Evolutionary conservation across 495 filamentous ascomycete genomes (phyloP).

Genomic region (Pyrenula aspistea): DNA sequence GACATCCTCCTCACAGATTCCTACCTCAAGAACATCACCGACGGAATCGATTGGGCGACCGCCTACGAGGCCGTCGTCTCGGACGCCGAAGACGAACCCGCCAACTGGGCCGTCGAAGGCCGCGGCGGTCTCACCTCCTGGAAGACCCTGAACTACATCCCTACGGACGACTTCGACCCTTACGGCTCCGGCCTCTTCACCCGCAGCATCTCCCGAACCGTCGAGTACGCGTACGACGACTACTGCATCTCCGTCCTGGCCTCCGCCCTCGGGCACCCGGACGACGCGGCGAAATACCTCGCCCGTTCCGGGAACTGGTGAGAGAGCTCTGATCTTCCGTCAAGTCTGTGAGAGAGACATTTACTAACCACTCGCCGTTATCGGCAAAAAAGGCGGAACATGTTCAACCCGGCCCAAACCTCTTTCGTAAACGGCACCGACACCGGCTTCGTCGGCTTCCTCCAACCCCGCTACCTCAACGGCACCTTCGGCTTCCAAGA

Average conservation of each 20-base stretch:
- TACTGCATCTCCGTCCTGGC: slow-evolving; percentile 56
- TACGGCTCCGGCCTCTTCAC: slow-evolving; percentile 58
- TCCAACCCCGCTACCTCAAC: slow-evolving; percentile 19
- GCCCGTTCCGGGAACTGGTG: slow-evolving; percentile 44
- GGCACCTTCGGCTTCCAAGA: slow-evolving; percentile 20
- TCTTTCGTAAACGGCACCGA: slow-evolving; percentile 29
- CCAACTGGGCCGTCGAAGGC: slow-evolving; percentile 55
- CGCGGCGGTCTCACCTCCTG: slow-evolving; percentile 53
- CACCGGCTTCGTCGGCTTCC: slow-evolving; percentile 19
- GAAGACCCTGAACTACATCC: slow-evolving; percentile 59
- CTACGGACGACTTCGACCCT: slow-evolving; percentile 54
- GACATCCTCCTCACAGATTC: slow-evolving; percentile 27
- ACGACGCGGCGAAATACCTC: slow-evolving; percentile 39
- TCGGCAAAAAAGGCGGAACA: too few species aligned
- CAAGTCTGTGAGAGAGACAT: too few species aligned
- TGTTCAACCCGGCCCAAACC: slow-evolving; percentile 44
- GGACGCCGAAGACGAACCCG: slow-evolving; percentile 61
- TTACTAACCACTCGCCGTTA: too few species aligned
- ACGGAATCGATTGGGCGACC: slow-evolving; percentile 36
- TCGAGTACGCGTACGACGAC: slow-evolving; percentile 67
- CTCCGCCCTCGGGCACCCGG: slow-evolving; percentile 40
- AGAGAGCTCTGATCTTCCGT: too few species aligned
- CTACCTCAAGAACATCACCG: slow-evolving; percentile 32
- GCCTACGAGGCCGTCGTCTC: slow-evolving; percentile 48
- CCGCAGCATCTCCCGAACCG: slow-evolving; percentile 52